Evolutionary conservation across 2,329 filamentous ascomycete genomes (phyloP).

Genomic region (Cordyceps cateniannulata): DNA sequence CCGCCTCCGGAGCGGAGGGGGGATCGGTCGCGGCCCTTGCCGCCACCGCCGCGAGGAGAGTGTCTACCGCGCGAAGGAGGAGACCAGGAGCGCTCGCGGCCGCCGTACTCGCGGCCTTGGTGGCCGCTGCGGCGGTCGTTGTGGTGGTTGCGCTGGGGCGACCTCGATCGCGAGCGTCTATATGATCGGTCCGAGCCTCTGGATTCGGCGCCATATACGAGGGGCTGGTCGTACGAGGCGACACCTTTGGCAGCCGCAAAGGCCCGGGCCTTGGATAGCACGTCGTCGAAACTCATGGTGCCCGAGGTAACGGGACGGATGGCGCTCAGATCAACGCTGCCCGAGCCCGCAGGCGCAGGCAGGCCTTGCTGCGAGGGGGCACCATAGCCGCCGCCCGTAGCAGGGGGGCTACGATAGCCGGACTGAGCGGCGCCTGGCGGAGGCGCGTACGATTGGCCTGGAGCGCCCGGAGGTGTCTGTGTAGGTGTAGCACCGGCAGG

Average conservation of each 20-base stretch:
- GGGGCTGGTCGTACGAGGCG: slow-evolving; percentile 52
- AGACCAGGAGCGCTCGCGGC: slow-evolving; percentile 54
- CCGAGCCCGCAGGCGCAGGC: slow-evolving; percentile 65
- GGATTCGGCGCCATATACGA: slow-evolving; percentile 35
- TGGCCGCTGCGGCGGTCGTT: slow-evolving; percentile 69
- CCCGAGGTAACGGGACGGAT: slow-evolving; percentile 76
- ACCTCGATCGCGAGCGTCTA: slow-evolving; percentile 64
- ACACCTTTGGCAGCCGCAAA: slow-evolving; percentile 76
- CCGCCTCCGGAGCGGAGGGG: slow-evolving; percentile 40
- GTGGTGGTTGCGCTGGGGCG: slow-evolving; percentile 64
- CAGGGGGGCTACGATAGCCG: too few relatives aligned
- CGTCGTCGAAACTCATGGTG: slow-evolving; percentile 76
- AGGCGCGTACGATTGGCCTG: slow-evolving; percentile 33
- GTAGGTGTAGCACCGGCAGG: slow-evolving; percentile 35
- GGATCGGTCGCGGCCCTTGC: slow-evolving; percentile 51
- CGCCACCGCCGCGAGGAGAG: slow-evolving; percentile 51
- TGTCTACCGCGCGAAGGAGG: slow-evolving; percentile 53
- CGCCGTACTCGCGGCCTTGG: slow-evolving; percentile 40
- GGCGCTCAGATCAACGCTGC: slow-evolving; percentile 71
- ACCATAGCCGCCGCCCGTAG: slow-evolving; percentile 31
- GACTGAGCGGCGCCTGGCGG: slow-evolving; percentile 26
- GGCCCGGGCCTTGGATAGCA: slow-evolving; percentile 76
- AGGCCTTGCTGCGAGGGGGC: slow-evolving; percentile 37
- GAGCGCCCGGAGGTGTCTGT: slow-evolving; percentile 34
- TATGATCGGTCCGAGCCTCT: slow-evolving; percentile 45